Evolutionary conservation across 2,329 filamentous ascomycete species (phyloP), one percentile per base, ranked within the genome.

Genomic region (Fusarium anguioides): DNA sequence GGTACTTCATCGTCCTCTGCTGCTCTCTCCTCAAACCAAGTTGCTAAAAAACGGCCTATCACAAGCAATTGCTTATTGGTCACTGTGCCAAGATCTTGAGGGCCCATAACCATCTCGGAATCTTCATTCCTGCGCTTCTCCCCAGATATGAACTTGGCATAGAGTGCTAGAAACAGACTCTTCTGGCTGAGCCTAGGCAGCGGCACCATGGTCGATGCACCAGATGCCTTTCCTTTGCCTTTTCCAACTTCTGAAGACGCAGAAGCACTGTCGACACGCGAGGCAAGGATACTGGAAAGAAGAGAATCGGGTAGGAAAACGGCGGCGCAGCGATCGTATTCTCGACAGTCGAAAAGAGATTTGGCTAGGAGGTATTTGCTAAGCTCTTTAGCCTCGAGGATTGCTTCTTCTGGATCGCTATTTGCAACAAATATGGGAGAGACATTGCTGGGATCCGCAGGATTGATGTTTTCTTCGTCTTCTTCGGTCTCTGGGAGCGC

Each of bases 41-140:
- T 86, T 68, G 96, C 89, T 29, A 99, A 81, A 29, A 91, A 90
- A 8, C 90, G 87, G 20, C 91, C 89, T 35, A 98, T 87, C 1
- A 87, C 84, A 4, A 91, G 84, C 27, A 99, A 81, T 76, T 98
- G 93, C 76, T 94, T 93, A 77, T 99, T 99, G 60, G 88, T 80
- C 3, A 93, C 92, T 29, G 90, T 89, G 2, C 94, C 94, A 15
- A 93, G 89, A 78, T 99, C 96, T 59, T 94, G 90, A 2, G 96
- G 95, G 0, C 96, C 96, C 79, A 98, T 88, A 48, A 99, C 92
- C 91, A 97, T 97, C 80, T 99, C 96, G 21, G 92, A 93, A 58
- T 98, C 95, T 78, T 99, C 96, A 72, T 97, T 93, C 78, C 95
- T 97, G 68, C 93, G 89, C 83, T 98, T 97, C 82, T 99, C 96